Evolutionary conservation across 352 stramenopile species (phyloP).

Genomic region (Aphanomyces invadans): DNA sequence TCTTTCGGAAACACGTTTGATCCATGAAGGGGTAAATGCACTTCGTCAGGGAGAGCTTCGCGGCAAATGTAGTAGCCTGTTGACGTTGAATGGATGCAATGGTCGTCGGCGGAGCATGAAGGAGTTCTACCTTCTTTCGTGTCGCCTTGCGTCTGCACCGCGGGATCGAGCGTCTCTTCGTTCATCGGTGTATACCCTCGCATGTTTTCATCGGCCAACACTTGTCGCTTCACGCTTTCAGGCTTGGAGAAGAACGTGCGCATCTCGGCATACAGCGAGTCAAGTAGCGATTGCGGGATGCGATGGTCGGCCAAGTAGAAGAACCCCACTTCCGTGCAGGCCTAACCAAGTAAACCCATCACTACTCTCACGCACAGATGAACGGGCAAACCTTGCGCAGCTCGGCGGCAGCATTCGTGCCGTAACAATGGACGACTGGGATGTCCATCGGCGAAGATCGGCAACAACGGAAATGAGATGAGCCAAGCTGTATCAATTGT

Average conservation of each 20-base stretch:
- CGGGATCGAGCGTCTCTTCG: constrained; percentile 61
- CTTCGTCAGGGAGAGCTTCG: constrained; percentile 49
- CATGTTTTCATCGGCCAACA: constrained; percentile 64
- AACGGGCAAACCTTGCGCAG: constrained; percentile 27
- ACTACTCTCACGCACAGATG: background rate
- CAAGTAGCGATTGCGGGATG: constrained; percentile 32
- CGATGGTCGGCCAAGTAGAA: constrained; percentile 61
- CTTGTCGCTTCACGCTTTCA: constrained; percentile 42
- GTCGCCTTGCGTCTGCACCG: constrained; percentile 44
- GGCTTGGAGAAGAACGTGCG: constrained; percentile 46
- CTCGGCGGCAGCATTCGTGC: constrained; percentile 36
- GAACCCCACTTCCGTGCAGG: constrained; percentile 54
- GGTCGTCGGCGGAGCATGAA: background rate
- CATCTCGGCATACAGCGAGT: constrained; percentile 56
- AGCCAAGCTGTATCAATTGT: no score
- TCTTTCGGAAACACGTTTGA: constrained; percentile 56
- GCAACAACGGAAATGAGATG: background rate
- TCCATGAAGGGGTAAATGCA: constrained; percentile 51
- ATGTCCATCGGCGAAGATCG: constrained; percentile 30
- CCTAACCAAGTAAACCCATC: constrained; percentile 17
- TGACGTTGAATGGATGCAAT: background rate
- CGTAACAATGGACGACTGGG: constrained; percentile 47
- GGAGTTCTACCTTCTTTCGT: constrained; percentile 43
- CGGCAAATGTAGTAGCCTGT: constrained; percentile 63
- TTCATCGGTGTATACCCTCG: constrained; percentile 62